These are phyloP conservation scores for Monosporascus sp. DNA, from an alignment of 2,329 filamentous ascomycete genomes.

Conservation along the genomic window DNA sequence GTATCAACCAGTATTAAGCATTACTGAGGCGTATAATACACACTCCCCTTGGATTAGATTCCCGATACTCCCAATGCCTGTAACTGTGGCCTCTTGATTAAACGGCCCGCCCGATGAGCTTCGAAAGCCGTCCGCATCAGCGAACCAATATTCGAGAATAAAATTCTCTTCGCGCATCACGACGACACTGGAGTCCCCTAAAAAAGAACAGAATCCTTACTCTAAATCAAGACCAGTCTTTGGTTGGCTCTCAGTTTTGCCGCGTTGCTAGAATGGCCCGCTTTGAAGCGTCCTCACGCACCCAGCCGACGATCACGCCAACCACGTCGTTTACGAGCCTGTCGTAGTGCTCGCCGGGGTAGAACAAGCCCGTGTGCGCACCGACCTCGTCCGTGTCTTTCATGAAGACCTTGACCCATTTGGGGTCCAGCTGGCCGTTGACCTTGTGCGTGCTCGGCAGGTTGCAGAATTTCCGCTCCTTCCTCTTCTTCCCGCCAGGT, in stretches of 20 bases:
- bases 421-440: slow-evolving; percentile 55
- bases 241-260: neutral
- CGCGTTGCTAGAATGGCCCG: slow-evolving; percentile 31
- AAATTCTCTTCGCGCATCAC: too few species aligned
- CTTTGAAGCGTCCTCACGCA: slow-evolving; percentile 53
- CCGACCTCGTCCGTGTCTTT: slow-evolving; percentile 77
- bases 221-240: neutral
- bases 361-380: slow-evolving; percentile 80
- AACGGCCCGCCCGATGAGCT: too few species aligned
- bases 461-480: slow-evolving; percentile 74
- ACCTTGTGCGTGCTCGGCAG: slow-evolving; percentile 47
- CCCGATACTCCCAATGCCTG: too few species aligned
- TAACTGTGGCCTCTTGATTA: too few species aligned
- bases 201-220: neutral
- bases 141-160: too few species aligned
- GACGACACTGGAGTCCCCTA: too few species aligned
- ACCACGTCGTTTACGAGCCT: slow-evolving; percentile 70
- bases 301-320: slow-evolving; percentile 62
- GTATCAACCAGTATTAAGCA: too few species aligned
- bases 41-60: too few species aligned
- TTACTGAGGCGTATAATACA: too few species aligned
- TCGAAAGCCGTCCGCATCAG: too few species aligned
- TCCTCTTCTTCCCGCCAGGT: slow-evolving; percentile 27
- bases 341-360: slow-evolving; percentile 68
- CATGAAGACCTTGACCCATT: slow-evolving; percentile 80